A percentile compares a stretch with the other conserved stretches of the same genome.
phyloP scores from a whole-genome alignment of 495 filamentous ascomycete species.

The Barbatosphaeria neglecta region DNA sequence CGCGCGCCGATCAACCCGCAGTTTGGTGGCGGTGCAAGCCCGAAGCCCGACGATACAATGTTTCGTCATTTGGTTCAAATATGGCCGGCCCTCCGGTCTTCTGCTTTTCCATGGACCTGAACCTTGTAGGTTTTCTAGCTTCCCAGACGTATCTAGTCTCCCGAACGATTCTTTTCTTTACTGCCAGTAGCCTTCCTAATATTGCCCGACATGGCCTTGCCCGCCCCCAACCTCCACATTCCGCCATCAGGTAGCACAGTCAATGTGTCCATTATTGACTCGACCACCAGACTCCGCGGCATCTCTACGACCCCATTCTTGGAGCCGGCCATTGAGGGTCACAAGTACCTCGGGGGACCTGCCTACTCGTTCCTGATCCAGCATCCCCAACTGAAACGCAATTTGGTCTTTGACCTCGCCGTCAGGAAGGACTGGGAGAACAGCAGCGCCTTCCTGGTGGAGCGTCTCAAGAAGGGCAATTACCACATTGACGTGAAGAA shows the following conservation, averaged over 20 bases:
- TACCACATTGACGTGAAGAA: constrained; percentile 28
- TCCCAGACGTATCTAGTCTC: no score
- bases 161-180: no score
- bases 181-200: no score
- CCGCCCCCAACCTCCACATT: constrained; percentile 30
- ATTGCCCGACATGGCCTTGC: constrained; percentile 3
- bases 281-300: constrained; percentile 25
- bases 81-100: no score
- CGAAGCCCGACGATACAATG: no score
- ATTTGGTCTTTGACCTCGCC: constrained; percentile 49
- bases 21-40: no score
- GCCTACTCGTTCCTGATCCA: constrained; percentile 45
- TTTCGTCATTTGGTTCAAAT: no score
- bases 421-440: constrained; percentile 40
- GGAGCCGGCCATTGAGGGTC: constrained; percentile 29
- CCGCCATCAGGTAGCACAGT: constrained; percentile 35
- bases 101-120: no score
- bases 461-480: constrained; percentile 7
- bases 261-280: constrained; percentile 44
- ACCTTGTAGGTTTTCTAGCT: no score
- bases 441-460: constrained; percentile 21
- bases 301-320: constrained; percentile 22
- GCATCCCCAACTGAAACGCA: constrained; percentile 27
- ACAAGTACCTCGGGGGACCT: constrained; percentile 27
- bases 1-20: no score